Evolutionary conservation across 805 yeast species (phyloP).

Genomic region (Blastobotrys muscicola): DNA sequence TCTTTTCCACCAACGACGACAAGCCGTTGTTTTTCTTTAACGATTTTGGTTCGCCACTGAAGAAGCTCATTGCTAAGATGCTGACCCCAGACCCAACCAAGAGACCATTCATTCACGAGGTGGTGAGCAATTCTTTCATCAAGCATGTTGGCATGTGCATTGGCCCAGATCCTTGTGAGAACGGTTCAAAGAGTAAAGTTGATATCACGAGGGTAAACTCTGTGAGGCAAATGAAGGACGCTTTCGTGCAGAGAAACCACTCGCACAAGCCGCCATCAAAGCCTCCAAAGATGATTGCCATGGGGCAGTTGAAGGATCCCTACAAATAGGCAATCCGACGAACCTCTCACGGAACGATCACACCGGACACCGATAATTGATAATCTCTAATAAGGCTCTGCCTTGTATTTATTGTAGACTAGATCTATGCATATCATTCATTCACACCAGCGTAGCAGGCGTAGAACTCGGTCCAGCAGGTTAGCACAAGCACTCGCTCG

Average conservation of each 20-base stretch:
- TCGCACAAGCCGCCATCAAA: constrained; percentile 12
- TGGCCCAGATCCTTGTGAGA: constrained; percentile 11
- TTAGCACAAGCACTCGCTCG: no score
- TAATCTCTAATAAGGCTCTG: no score
- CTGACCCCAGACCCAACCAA: constrained; percentile 13
- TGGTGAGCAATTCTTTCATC: constrained; percentile 10
- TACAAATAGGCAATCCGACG: no score
- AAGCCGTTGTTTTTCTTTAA: constrained; percentile 13
- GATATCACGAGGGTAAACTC: constrained; percentile 6
- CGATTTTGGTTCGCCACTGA: constrained; percentile 17
- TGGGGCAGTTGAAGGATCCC: constrained; percentile 11
- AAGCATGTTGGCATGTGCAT: constrained; percentile 14
- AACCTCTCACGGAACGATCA: no score
- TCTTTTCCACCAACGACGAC: not conserved
- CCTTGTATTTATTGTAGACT: no score
- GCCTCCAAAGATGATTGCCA: constrained; percentile 6
- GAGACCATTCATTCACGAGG: constrained; percentile 12
- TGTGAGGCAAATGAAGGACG: constrained; percentile 5
- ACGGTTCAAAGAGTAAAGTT: not conserved
- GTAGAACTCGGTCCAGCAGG: no score
- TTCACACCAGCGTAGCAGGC: no score
- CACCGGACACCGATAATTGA: no score
- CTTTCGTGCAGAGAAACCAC: constrained; percentile 7
- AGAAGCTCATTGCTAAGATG: constrained; percentile 15
- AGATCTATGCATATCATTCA: no score